phyloP scores from a whole-genome alignment of 2,329 filamentous ascomycete genomes.

The Fusarium zealandicum region DNA sequence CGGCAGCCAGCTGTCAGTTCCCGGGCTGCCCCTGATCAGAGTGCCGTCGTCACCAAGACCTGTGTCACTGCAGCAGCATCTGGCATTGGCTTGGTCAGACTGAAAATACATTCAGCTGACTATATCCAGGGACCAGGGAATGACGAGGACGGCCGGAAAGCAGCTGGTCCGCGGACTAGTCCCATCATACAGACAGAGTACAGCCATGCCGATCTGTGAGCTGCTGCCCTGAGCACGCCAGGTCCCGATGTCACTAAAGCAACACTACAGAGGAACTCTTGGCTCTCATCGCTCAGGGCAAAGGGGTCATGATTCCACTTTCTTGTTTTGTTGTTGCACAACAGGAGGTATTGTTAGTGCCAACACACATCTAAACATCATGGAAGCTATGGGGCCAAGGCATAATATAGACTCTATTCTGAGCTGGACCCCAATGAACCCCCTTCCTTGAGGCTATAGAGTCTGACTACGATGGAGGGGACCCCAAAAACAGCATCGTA shows the following conservation, averaged over 20 bases:
- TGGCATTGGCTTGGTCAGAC: conserved; percentile 19
- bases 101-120: conserved; percentile 31
- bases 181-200: conserved; percentile 6
- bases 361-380: conserved; percentile 19
- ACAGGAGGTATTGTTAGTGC: conserved; percentile 35
- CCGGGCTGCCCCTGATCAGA: conserved; percentile 21
- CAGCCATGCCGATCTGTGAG: conserved; percentile 9
- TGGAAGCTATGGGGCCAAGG: conserved; percentile 21
- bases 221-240: conserved; percentile 16
- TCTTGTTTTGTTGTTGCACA: conserved; percentile 34
- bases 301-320: conserved; percentile 8
- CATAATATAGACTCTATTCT: conserved; percentile 28
- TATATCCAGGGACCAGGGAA: conserved; percentile 24
- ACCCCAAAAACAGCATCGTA: conserved; percentile 1
- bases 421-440: conserved; percentile 13
- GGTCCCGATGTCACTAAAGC: conserved; percentile 14
- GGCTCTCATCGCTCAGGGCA: conserved; percentile 1
- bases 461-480: conserved; percentile 19
- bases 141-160: conserved; percentile 28
- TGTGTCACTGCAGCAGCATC: conserved; percentile 28
- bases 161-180: not conserved
- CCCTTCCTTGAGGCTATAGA: conserved; percentile 4
- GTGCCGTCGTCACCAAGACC: conserved; percentile 19
- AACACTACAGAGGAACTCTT: conserved; percentile 7
- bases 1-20: conserved; percentile 37